Evolutionary conservation across 2,329 filamentous ascomycete species (phyloP), one percentile per base, ranked within the genome.

Genomic region (Venturia carpophila): DNA sequence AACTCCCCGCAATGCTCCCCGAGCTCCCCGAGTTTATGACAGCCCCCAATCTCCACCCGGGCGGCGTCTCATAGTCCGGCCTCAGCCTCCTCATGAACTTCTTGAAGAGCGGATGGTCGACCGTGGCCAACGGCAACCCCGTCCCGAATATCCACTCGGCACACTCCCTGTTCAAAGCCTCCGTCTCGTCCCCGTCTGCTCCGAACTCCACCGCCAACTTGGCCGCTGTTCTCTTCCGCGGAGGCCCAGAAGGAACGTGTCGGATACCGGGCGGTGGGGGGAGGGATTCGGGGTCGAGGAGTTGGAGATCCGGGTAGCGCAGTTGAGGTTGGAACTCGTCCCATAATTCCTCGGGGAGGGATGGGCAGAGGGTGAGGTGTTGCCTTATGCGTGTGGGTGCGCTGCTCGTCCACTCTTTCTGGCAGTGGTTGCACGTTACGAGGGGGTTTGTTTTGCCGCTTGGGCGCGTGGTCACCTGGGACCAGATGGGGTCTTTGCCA

Each of bases 111-210:
- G 49, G 49, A 34, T 56, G 49, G 30, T 56, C 49, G 3, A 56
- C 49, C 3, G 49, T 56, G 4, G 27, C 24, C 24, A 56, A 21
- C 49, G 49, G 49, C 27, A 56, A 34, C 10, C 49, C 49, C 24
- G 49, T 56, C 11, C 49, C 49, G 17, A 56, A 56, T 30, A 56
- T 56, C 49, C 49, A 56, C 49, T 56, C 49, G 27, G 49, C 49
- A 19, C 49, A 56, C n/a, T 56, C 49, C 49, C 17, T 11, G n/a
- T 56, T 24, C 27, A 56, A 56, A 34, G 11, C 27, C 2, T 56
- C 49, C 27, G 4, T 56, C 49, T 56, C 49, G n/a, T 34, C 49
- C 49, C 30, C 49, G 4, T 21, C 11, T 9, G 24, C 49, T 11
- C 30, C 27, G 1, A 34, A 34, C 49, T 56, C 24, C 13, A 34